phyloP scores from a whole-genome alignment of 805 yeast species.

The Sugiyamaella mastotermitis region DNA sequence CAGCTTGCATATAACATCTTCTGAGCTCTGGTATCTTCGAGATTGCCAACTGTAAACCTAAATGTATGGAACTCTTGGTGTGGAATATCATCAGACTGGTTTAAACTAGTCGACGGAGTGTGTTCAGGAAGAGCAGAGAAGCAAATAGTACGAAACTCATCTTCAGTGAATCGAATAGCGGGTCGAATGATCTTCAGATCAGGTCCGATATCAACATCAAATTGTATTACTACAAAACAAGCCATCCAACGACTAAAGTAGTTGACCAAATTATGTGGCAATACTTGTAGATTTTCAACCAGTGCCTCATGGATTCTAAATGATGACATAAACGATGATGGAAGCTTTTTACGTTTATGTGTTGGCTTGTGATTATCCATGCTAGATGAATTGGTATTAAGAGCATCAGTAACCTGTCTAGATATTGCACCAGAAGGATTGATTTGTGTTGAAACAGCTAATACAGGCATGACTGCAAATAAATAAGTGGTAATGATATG shows the following conservation, averaged over 20 bases:
- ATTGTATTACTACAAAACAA: constrained; percentile 22
- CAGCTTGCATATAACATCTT: constrained; percentile 17
- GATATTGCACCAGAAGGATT: no score
- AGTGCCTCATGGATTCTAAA: constrained; percentile 35
- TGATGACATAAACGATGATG: constrained; percentile 39
- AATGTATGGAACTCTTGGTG: constrained; percentile 11
- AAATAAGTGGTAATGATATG: no score
- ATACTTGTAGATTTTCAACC: constrained; percentile 10
- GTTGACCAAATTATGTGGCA: constrained; percentile 3
- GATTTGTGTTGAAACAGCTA: no score
- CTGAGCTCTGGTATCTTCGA: no score
- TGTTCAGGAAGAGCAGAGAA: constrained; percentile 25
- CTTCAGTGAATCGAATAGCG: constrained; percentile 20
- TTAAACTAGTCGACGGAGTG: constrained; percentile 4
- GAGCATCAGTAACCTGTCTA: no score
- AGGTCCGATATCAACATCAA: constrained; percentile 24
- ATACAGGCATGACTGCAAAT: no score
- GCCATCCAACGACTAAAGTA: constrained; percentile 14
- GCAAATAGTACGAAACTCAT: constrained; percentile 24
- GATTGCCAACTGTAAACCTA: constrained; percentile 7
- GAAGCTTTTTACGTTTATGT: constrained; percentile 19
- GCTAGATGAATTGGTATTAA: background rate
- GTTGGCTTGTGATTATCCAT: background rate
- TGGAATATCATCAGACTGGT: background rate
- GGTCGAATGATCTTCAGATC: constrained; percentile 27